Conservation (phyloP, 257 asterid species). For the Jaltomata sinuosa region DNA sequence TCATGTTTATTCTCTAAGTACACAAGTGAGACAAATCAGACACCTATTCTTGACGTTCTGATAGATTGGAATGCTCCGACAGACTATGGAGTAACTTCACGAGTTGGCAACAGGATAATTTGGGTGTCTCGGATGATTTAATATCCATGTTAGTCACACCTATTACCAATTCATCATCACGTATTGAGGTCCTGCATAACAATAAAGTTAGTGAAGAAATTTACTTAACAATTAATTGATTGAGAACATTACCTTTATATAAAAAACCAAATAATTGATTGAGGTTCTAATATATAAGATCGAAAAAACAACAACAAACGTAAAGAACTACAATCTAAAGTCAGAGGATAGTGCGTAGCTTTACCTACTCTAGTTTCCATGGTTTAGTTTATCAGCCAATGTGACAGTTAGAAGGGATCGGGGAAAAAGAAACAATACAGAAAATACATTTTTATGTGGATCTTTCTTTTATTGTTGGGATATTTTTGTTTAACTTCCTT, state of each 20-base stretch:
- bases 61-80: not conserved
- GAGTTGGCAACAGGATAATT: not conserved
- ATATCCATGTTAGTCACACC: not conserved
- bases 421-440: not conserved
- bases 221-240: not conserved
- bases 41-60: not conserved
- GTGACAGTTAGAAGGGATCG: not conserved
- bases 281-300: not conserved
- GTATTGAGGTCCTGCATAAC: not conserved
- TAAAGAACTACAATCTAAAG: not conserved
- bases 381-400: not conserved
- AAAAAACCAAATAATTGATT: not conserved
- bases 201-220: not conserved
- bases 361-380: not conserved
- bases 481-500: not conserved
- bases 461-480: not conserved
- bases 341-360: not conserved
- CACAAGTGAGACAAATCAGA: too few relatives aligned
- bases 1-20: too few relatives aligned
- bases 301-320: not conserved
- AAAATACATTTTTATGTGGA: not conserved
- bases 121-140: not conserved
- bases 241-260: not conserved
- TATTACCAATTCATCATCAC: not conserved
- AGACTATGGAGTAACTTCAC: not conserved